Conservation (phyloP, 352 stramenopile species). For the Pythium coloratum region DNA sequence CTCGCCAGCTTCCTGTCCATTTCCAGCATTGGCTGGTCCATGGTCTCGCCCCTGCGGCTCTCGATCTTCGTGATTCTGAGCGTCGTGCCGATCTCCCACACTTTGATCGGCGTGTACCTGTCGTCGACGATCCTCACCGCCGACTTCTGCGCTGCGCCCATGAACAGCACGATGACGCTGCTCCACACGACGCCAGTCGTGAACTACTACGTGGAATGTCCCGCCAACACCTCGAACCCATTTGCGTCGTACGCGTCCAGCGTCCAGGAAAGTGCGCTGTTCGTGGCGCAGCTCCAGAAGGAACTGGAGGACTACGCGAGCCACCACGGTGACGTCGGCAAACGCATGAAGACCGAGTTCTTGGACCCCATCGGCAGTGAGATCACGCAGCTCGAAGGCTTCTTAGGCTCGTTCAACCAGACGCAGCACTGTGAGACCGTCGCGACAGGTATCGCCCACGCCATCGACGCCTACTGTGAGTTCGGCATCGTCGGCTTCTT, state of each 20-base stretch:
- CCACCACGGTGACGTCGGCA: constrained; percentile 48
- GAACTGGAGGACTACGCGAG: constrained; percentile 52
- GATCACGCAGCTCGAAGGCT: constrained; percentile 33
- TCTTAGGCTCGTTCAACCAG: constrained; percentile 37
- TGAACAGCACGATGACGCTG: constrained; percentile 63
- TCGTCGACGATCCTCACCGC: constrained; percentile 80
- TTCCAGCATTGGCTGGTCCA: constrained; percentile 76
- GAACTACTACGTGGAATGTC: constrained; percentile 70
- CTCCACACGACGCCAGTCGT: constrained; percentile 48
- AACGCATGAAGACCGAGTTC: constrained; percentile 71
- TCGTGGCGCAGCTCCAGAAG: constrained; percentile 42
- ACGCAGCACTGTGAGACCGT: constrained; percentile 56
- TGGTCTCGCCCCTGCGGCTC: constrained; percentile 69
- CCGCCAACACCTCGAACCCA: constrained; percentile 48
- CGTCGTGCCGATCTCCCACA: constrained; percentile 78
- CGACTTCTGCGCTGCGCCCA: constrained; percentile 73
- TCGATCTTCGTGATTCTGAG: constrained; percentile 79
- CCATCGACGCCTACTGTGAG: constrained; percentile 65
- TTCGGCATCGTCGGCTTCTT: constrained; percentile 84
- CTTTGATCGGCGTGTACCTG: constrained; percentile 74
- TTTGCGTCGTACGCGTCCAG: constrained; percentile 37
- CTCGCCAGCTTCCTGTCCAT: constrained; percentile 26
- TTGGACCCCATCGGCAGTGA: constrained; percentile 66
- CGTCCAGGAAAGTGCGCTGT: constrained; percentile 32
- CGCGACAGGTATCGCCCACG: constrained; percentile 44